Evolutionary conservation across 352 stramenopile genomes (phyloP), one percentile per base, ranked within the genome.

Genomic region (Globisporangium nodosum): DNA sequence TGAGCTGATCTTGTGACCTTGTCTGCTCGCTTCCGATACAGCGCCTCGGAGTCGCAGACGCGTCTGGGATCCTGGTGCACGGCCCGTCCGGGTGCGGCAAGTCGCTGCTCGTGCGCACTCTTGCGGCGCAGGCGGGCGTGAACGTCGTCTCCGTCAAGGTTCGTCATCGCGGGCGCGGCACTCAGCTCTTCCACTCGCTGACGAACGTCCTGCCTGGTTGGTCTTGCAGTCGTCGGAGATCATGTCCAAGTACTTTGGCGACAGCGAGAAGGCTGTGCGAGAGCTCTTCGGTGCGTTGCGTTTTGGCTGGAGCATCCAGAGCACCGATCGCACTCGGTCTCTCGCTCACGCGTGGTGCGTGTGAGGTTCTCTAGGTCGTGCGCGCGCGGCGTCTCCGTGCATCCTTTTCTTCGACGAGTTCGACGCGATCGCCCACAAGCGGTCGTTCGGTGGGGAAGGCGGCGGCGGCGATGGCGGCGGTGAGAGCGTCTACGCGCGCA

Each of bases 391-490:
- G 3, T 75, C 86, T 24, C 86, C 86, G 20, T 93, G 84, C 56
- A 61, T 94, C 33, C 61, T 94, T 13, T 92, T 96, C 58, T 94
- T 96, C 59, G 86, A 96, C 58, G 81, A 94, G 46, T 88, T 92
- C 61, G 80, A 93, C 63, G 69, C 81, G n/a, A 91, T 91, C 54
- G 74, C 81, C 2, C 74, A 90, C 62, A 90, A 91, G 54, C 78
- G 86, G 2, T 81, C 76, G 31, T 90, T 89, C 49, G 69, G 61
- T 47, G 70, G 33, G 5, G 33, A 37, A 37, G 33, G 69, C n/a
- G 69, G 60, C 56, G 75, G 56, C 4, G 66, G 75, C 16, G 70
- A 68, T 43, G 69, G 73, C 31, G 63, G 63, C 0, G 65, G 78
- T 13, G 72, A 75, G 46, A 80, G 81, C 49, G 84, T 94, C 16